phyloP scores from a whole-genome alignment of 495 filamentous ascomycete genomes.

The Pyrenopolyporus hunteri region DNA sequence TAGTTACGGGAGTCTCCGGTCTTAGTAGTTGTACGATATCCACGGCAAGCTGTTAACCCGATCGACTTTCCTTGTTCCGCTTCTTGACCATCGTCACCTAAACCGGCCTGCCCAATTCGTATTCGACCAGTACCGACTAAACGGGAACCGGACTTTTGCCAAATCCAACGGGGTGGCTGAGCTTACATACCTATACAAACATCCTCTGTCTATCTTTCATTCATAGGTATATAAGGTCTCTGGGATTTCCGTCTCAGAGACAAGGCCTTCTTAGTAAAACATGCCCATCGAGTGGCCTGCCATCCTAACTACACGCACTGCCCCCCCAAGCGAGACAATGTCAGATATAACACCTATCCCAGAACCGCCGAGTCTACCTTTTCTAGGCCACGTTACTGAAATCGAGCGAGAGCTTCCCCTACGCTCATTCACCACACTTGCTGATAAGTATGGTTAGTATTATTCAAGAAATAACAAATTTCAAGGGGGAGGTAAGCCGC shows the following conservation, averaged over 20 bases:
- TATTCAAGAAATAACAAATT: not conserved
- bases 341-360: slow-evolving; percentile 37
- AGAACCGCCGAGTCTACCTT: slow-evolving; percentile 38
- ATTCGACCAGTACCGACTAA: not conserved
- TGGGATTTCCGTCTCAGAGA: slow-evolving; percentile 13
- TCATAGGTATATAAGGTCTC: slow-evolving; percentile 10
- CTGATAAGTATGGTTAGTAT: slow-evolving; percentile 43
- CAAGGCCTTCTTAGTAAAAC: not conserved
- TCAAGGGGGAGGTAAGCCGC: not conserved
- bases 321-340: slow-evolving; percentile 32
- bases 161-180: not conserved
- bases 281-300: slow-evolving; percentile 34
- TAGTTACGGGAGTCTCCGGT: too few relatives aligned
- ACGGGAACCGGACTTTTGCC: slow-evolving; percentile 21
- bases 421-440: slow-evolving; percentile 34
- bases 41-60: slow-evolving; percentile 10
- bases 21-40: too few relatives aligned
- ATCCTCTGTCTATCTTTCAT: not conserved
- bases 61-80: not conserved
- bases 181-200: not conserved
- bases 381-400: slow-evolving; percentile 38
- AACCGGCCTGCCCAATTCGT: not conserved
- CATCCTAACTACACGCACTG: slow-evolving; percentile 10
- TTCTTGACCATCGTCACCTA: not conserved
- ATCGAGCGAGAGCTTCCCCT: slow-evolving; percentile 35